phyloP scores from a whole-genome alignment of 2,329 filamentous ascomycete species.

The Ophiostoma sp. region DNA sequence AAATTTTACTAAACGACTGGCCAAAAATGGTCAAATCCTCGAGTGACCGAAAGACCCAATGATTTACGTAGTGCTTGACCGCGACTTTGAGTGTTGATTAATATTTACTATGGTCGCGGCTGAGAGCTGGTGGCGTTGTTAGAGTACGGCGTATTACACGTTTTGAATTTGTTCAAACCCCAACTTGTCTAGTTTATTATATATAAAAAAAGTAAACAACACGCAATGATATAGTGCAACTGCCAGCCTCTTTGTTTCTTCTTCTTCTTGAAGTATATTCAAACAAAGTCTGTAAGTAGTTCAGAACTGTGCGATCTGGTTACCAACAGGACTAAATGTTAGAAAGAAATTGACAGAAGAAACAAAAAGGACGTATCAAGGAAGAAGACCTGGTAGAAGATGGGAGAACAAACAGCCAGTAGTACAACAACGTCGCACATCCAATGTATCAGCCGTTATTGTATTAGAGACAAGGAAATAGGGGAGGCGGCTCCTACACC shows the following conservation, averaged over 20 bases:
- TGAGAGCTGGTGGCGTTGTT: not conserved
- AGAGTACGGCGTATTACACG: not conserved
- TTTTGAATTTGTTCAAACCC: no score
- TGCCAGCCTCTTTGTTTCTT: not conserved
- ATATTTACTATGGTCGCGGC: not conserved
- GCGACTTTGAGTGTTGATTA: not conserved
- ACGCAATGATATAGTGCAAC: not conserved
- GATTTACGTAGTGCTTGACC: not conserved
- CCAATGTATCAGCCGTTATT: constrained; percentile 4
- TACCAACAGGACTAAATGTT: not conserved
- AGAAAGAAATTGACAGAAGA: not conserved
- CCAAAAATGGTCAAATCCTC: not conserved
- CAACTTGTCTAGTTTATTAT: not conserved
- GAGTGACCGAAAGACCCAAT: not conserved
- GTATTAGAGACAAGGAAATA: not conserved
- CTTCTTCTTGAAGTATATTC: no score
- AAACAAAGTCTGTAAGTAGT: no score
- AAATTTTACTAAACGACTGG: not conserved
- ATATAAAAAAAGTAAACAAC: not conserved
- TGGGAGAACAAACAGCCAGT: not conserved
- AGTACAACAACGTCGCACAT: not conserved
- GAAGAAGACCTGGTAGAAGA: not conserved
- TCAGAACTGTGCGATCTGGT: not conserved
- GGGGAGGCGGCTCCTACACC: constrained; percentile 13
- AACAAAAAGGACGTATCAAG: not conserved